A percentile compares a stretch with the other conserved stretches of the same genome.
phyloP scores from a whole-genome alignment of 306 rosid species.

The Cicer arietinum region DNA sequence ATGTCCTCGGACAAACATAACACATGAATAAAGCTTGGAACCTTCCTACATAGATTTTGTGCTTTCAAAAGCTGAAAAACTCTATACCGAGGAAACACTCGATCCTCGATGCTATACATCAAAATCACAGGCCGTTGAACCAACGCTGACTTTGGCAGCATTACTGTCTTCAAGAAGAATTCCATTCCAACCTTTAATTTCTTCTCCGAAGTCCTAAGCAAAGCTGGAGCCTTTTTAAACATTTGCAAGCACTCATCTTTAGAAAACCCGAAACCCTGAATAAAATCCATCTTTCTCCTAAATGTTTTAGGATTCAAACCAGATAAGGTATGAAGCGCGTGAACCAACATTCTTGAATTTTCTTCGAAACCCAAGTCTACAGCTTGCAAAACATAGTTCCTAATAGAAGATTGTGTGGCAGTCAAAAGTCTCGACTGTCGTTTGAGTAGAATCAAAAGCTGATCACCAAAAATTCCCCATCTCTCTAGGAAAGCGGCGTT shows the following conservation, averaged over 20 bases:
- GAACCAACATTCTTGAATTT: constrained; percentile 56
- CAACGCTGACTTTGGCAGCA: constrained; percentile 49
- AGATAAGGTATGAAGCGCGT: constrained; percentile 50
- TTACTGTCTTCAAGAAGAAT: constrained; percentile 52
- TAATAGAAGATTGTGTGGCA: constrained; percentile 42
- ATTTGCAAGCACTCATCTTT: constrained; percentile 53
- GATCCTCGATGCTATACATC: constrained; percentile 54
- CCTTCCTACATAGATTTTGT: constrained; percentile 48
- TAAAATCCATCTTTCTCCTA: constrained; percentile 49
- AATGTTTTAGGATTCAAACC: constrained; percentile 47
- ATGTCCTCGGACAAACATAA: constrained; percentile 42
- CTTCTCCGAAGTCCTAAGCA: constrained; percentile 54
- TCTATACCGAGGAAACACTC: constrained; percentile 61
- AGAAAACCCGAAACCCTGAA: constrained; percentile 58
- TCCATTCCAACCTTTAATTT: constrained; percentile 57
- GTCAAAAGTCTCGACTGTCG: constrained; percentile 47
- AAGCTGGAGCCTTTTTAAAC: constrained; percentile 52
- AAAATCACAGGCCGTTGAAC: constrained; percentile 47
- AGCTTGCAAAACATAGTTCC: constrained; percentile 48
- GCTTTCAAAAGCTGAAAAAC: constrained; percentile 52
- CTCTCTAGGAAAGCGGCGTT: constrained; percentile 54
- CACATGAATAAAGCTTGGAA: constrained; percentile 22
- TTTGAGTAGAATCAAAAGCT: constrained; percentile 54
- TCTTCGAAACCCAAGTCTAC: constrained; percentile 52
- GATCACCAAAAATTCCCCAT: constrained; percentile 60